Base-by-base conservation (phyloP, 495 filamentous ascomycete genomes). In the Trichoderma virens region DNA sequence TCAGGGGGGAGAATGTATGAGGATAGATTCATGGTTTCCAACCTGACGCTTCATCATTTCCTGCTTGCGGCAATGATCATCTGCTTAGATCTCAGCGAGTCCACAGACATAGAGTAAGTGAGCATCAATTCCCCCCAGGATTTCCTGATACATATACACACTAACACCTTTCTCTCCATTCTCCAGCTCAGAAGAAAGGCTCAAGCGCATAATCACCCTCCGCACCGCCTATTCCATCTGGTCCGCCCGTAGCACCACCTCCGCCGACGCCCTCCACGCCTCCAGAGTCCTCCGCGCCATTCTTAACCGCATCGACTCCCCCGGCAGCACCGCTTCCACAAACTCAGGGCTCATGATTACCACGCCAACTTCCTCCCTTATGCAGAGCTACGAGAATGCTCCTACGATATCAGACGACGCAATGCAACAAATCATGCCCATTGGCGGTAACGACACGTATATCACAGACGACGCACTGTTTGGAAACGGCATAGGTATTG, bases 61-160 rank as follows among this genome's bases (percentile, higher is more conserved):
- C 60, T 80, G 13, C 72, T 80, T 8, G 76, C 75, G 11, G 73
- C 78, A 0, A 78, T 75, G 72, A 77, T 80, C 34, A 63, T 79
- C 23, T 79, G 73, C 45, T 63, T 79, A 3, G 72, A 74, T 65
- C 65, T 78, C 31, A 75, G 71, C n/a, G 74, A 74, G 45, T 73
- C 70, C 14, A 31, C 35, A 8, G 34, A 41, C 34, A 47, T 62
- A 25, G 41, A 63, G 66, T 65, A 13, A 63, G 66, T 56, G 25
- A 23, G 7, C 47, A 3, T 62, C 39, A 13, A 28, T 20, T 60
- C 31, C 11, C 23, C 47, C n/a, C n/a, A n/a, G n/a, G n/a, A n/a
- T 45, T 4, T 3, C 61, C 27, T 31, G 13, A 34, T 20, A 6
- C 59, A 20, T 35, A 28, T 16, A 45, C 5, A 45, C 14, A 45